A percentile compares a stretch with the other conserved stretches of the same genome.
phyloP scores from a whole-genome alignment of 208 protist genomes.

The Leishmania gerbilli region DNA sequence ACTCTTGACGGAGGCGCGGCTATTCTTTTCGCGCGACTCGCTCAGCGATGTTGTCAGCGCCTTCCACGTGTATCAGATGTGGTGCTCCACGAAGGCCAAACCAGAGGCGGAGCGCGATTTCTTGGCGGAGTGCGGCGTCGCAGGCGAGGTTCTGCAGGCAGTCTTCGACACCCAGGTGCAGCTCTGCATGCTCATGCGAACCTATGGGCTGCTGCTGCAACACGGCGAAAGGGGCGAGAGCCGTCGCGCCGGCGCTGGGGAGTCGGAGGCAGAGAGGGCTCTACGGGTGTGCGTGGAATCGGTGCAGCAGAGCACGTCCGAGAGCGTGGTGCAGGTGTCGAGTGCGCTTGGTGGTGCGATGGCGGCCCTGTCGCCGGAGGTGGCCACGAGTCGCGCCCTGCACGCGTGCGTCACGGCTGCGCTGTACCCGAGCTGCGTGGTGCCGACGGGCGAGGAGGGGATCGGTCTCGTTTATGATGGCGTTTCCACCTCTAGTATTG shows the following conservation, averaged over 20 bases:
- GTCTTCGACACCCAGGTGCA: slow-evolving; percentile 39
- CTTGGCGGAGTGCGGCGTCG: slow-evolving; percentile 57
- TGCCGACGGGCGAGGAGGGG: slow-evolving; percentile 37
- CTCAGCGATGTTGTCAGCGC: slow-evolving; percentile 65
- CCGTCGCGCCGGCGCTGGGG: not conserved
- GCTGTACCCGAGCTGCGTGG: slow-evolving; percentile 69
- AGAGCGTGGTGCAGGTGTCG: slow-evolving; percentile 7
- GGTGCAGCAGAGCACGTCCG: not conserved
- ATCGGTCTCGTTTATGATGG: slow-evolving; percentile 37
- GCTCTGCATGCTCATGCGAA: slow-evolving; percentile 25
- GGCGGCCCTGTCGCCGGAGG: slow-evolving; percentile 41
- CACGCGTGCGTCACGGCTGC: slow-evolving; percentile 66
- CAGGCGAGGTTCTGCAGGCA: slow-evolving; percentile 33
- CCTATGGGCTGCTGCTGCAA: slow-evolving; percentile 3
- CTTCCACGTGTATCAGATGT: slow-evolving; percentile 86
- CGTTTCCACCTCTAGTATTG: slow-evolving; percentile 34
- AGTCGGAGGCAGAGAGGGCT: slow-evolving; percentile 15
- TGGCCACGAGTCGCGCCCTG: slow-evolving; percentile 34
- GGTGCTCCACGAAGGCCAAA: slow-evolving; percentile 38
- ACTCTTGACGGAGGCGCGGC: slow-evolving; percentile 61
- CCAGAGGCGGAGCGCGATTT: slow-evolving; percentile 44
- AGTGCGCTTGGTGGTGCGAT: slow-evolving; percentile 27
- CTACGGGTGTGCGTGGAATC: slow-evolving; percentile 4
- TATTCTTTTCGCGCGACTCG: slow-evolving; percentile 79
- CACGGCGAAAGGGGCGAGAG: not conserved